A percentile compares a stretch with the other conserved stretches of the same genome.
These are phyloP conservation scores for Boletus insuetus DNA, from an alignment of 768 basidiomycete species.

Conservation along the genomic window DNA sequence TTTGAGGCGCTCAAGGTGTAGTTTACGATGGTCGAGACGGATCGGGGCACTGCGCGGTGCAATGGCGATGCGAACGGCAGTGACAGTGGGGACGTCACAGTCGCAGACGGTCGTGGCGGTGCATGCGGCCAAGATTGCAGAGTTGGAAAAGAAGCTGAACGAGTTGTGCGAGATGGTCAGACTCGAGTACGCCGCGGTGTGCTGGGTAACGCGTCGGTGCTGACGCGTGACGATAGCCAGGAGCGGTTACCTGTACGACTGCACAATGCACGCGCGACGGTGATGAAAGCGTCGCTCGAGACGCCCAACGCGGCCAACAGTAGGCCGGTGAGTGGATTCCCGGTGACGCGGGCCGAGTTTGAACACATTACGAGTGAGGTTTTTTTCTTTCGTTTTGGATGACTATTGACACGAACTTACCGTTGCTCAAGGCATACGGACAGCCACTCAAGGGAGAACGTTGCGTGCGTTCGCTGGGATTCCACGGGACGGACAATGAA, in stretches of 20 bases:
- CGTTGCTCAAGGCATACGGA: conserved; percentile 34
- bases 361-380: conserved; percentile 44
- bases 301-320: conserved; percentile 32
- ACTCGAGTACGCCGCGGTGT: conserved; percentile 30
- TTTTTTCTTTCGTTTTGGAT: too few species aligned
- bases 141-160: conserved; percentile 36
- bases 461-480: conserved; percentile 38
- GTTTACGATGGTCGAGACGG: too few species aligned
- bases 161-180: conserved; percentile 30
- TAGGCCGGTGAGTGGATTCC: conserved; percentile 37
- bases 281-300: conserved; percentile 33
- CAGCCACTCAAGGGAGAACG: conserved; percentile 37
- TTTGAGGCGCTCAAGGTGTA: conserved; percentile 24
- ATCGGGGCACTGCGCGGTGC: too few species aligned
- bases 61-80: too few species aligned
- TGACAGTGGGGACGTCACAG: too few species aligned
- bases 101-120: conserved; percentile 13
- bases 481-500: conserved; percentile 22
- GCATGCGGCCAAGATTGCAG: conserved; percentile 21
- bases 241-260: conserved; percentile 36
- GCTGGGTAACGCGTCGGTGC: too few species aligned
- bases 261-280: conserved; percentile 34
- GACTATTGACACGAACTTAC: too few species aligned
- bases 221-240: conserved; percentile 25
- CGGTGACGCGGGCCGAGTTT: conserved; percentile 40